A percentile compares a stretch with the other conserved stretches of the same genome.
phyloP scores from a whole-genome alignment of 305 asterid genomes.

The Fraxinus baroniana region DNA sequence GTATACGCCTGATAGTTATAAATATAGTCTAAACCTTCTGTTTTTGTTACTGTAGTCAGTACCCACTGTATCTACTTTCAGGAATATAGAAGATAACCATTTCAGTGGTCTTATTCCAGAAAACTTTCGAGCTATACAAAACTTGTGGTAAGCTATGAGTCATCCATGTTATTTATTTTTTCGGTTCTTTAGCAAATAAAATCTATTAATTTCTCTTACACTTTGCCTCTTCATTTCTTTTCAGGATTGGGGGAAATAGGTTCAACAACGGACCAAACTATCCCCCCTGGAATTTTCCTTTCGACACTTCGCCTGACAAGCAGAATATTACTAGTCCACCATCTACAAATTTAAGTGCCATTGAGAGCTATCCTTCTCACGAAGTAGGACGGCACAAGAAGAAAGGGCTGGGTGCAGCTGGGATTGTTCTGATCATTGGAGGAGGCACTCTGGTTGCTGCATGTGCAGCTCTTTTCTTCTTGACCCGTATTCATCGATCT shows the following conservation, averaged over 20 bases:
- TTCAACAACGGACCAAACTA: constrained; percentile 55
- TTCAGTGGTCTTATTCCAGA: constrained; percentile 93
- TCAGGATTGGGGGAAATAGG: constrained; percentile 76
- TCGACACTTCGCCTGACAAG: constrained; percentile 44
- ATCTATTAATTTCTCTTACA: constrained; percentile 4
- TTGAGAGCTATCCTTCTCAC: constrained; percentile 53
- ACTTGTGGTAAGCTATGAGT: constrained; percentile 54
- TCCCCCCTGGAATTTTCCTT: constrained; percentile 77
- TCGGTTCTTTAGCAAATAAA: not conserved
- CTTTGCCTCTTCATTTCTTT: constrained; percentile 24
- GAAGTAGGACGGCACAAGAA: constrained; percentile 27
- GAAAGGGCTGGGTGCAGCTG: constrained; percentile 41
- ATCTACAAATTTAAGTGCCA: constrained; percentile 56
- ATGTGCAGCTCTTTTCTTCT: constrained; percentile 42
- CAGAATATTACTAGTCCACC: constrained; percentile 66
- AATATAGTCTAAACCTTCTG: not conserved
- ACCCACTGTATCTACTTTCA: constrained; percentile 32
- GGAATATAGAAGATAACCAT: constrained; percentile 91
- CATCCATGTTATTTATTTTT: not conserved
- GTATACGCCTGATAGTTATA: constrained; percentile 24
- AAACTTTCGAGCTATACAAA: constrained; percentile 57
- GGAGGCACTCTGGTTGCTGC: constrained; percentile 56
- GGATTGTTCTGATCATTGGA: constrained; percentile 40
- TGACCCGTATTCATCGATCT: constrained; percentile 31
- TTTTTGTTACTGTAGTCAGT: constrained; percentile 20